Conservation (phyloP, 805 yeast species). For the Candida mattraensis region DNA sequence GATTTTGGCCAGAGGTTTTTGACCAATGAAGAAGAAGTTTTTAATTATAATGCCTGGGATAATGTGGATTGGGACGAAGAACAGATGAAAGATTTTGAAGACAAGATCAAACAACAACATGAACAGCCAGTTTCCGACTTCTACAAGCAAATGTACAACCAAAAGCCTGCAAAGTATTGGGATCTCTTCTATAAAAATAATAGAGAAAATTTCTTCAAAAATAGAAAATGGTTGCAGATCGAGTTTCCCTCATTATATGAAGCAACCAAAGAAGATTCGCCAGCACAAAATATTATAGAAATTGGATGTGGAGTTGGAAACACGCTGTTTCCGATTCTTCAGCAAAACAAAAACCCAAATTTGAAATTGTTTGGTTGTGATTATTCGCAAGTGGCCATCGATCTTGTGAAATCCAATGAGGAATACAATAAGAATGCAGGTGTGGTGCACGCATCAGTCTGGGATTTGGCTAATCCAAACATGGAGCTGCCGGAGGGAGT, state of each 20-base stretch:
- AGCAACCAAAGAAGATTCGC: conserved; percentile 69
- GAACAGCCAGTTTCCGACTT: conserved; percentile 85
- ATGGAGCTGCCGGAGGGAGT: conserved; percentile 80
- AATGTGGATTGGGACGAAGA: conserved; percentile 98
- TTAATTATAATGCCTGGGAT: conserved; percentile 94
- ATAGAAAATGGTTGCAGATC: conserved; percentile 91
- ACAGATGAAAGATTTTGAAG: conserved; percentile 73
- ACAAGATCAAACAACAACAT: conserved; percentile 69
- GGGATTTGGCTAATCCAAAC: conserved; percentile 88
- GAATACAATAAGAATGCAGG: conserved; percentile 52
- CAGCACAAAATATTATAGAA: conserved; percentile 76
- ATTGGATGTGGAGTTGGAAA: conserved; percentile 99
- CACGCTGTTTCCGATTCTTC: conserved; percentile 87
- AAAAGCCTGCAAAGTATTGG: conserved; percentile 93
- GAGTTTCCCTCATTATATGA: conserved; percentile 88
- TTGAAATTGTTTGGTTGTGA: conserved; percentile 82
- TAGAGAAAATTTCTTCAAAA: conserved; percentile 91
- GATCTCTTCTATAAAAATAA: conserved; percentile 90
- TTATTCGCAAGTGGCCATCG: conserved; percentile 86
- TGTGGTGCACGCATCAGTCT: conserved; percentile 77
- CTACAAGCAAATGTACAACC: conserved; percentile 74
- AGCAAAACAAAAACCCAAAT: conserved; percentile 77
- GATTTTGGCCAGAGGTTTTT: conserved; percentile 86
- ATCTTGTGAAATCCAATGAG: conserved; percentile 68
- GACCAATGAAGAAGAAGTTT: conserved; percentile 73